phyloP scores from a whole-genome alignment of 108 stramenopile genomes.

The Schizochytrium sp. region DNA sequence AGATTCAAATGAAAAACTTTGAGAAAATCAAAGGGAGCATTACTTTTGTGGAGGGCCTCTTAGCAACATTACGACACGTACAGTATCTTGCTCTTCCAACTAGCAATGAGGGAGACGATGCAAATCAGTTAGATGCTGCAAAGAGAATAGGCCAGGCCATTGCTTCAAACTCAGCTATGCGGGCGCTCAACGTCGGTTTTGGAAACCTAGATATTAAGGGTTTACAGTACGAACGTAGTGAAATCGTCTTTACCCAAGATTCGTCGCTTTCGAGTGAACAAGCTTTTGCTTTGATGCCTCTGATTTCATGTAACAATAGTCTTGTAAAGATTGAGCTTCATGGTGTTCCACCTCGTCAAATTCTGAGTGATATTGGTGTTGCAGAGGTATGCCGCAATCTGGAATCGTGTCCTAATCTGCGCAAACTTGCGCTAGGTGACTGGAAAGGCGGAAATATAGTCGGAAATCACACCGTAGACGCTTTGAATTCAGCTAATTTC shows the following conservation, averaged over 20 bases:
- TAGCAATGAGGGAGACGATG: neutral
- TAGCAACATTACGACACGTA: neutral
- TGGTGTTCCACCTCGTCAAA: neutral
- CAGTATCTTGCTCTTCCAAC: neutral
- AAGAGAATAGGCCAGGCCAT: neutral
- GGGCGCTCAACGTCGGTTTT: neutral
- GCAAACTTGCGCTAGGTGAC: neutral
- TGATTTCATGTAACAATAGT: neutral
- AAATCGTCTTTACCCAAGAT: neutral
- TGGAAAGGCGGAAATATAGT: neutral
- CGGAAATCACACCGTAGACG: neutral
- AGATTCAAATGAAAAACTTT: neutral
- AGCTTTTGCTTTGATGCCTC: constrained; percentile 1
- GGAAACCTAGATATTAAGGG: neutral
- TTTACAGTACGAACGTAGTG: neutral
- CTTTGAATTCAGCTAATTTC: neutral
- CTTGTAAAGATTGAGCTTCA: neutral
- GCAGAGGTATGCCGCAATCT: neutral
- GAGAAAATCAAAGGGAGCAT: neutral
- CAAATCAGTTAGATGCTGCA: neutral
- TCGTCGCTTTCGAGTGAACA: neutral
- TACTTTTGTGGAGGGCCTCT: neutral
- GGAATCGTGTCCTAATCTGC: neutral
- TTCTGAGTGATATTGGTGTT: neutral
- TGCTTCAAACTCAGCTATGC: neutral